Conservation (phyloP, 352 stramenopile genomes). For the Pythium biforme region DNA sequence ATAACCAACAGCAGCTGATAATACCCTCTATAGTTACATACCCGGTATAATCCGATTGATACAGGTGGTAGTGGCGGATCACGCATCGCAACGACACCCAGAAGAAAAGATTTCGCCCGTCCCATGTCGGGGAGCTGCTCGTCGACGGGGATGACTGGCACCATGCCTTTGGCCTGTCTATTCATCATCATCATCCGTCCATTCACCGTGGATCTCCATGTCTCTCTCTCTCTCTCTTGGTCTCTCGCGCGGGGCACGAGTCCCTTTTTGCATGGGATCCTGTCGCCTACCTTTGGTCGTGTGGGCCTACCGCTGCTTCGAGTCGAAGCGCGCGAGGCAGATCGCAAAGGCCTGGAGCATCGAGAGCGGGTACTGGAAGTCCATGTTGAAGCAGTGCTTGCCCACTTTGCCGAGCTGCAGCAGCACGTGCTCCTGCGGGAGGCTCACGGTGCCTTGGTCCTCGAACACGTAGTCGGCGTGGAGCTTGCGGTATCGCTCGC, state of each 20-base stretch:
- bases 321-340: constrained; percentile 90
- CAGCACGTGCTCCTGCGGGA: constrained; percentile 80
- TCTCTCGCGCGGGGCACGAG: too few species aligned
- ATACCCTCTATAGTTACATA: background rate
- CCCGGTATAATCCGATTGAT: background rate
- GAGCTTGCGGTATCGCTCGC: constrained; percentile 65
- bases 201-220: too few species aligned
- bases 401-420: constrained; percentile 87
- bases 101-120: background rate
- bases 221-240: too few species aligned
- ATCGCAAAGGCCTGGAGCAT: constrained; percentile 93
- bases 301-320: constrained; percentile 73
- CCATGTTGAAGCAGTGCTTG: constrained; percentile 95
- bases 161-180: background rate
- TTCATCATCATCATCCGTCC: background rate
- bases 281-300: too few species aligned
- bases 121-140: background rate
- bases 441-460: constrained; percentile 80
- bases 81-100: background rate
- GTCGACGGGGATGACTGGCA: background rate
- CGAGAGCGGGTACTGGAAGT: constrained; percentile 92
- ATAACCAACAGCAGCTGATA: background rate
- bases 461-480: constrained; percentile 78
- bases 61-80: constrained; percentile 1
- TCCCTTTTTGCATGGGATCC: too few species aligned